Conservation (phyloP, 768 basidiomycete genomes). For the Naganishia antarctica region DNA sequence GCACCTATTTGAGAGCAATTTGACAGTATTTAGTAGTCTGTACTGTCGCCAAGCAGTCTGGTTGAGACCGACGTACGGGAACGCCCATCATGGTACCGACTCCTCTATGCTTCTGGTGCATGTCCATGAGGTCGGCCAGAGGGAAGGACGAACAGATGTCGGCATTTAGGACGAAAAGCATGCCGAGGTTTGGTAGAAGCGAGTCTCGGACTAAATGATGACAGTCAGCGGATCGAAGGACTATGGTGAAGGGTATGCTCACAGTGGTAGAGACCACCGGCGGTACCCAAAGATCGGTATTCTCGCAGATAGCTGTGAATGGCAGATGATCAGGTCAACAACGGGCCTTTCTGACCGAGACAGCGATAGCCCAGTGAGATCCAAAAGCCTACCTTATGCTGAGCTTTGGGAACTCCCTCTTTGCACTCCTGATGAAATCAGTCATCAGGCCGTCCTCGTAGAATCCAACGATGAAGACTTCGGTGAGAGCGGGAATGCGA, state of each 20-base stretch:
- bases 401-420: slow-evolving; percentile 52
- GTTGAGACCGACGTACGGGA: slow-evolving; percentile 37
- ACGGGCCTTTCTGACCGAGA: no score
- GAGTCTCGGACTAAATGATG: slow-evolving; percentile 49
- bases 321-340: no score
- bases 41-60: no score
- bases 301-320: slow-evolving; percentile 50
- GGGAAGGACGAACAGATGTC: slow-evolving; percentile 53
- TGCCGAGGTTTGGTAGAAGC: slow-evolving; percentile 49
- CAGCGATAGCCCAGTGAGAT: no score
- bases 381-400: slow-evolving; percentile 37
- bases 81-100: slow-evolving; percentile 52
- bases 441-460: slow-evolving; percentile 52
- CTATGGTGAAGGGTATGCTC: slow-evolving; percentile 19
- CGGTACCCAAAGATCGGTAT: slow-evolving; percentile 52
- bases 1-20: slow-evolving; percentile 43
- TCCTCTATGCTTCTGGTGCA: slow-evolving; percentile 51
- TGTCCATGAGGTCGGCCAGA: slow-evolving; percentile 45
- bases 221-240: slow-evolving; percentile 21
- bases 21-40: background rate
- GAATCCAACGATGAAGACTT: slow-evolving; percentile 52
- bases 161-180: slow-evolving; percentile 53
- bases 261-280: slow-evolving; percentile 51
- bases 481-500: slow-evolving; percentile 48
- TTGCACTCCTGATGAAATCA: slow-evolving; percentile 51